phyloP scores from a whole-genome alignment of 2,329 filamentous ascomycete species.

The Alternaria arbusti region DNA sequence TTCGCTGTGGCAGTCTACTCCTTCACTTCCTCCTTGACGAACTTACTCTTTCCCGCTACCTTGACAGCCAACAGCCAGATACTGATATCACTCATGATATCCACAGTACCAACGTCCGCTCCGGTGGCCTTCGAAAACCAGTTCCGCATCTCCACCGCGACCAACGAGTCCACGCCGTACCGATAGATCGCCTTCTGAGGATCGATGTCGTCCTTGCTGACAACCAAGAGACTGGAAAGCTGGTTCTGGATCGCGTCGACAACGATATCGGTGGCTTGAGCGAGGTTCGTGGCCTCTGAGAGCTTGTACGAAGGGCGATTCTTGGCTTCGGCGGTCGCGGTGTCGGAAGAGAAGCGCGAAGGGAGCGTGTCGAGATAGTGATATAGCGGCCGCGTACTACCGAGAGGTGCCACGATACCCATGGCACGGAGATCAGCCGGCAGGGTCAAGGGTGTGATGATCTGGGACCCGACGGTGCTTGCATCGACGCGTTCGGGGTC shows the following conservation, averaged over 20 bases:
- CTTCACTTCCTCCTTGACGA: conserved; percentile 13
- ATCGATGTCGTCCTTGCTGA: conserved; percentile 29
- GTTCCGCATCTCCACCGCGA: conserved; percentile 34
- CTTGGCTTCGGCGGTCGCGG: conserved; percentile 5
- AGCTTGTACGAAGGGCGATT: conserved; percentile 9
- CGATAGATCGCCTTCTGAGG: conserved; percentile 24
- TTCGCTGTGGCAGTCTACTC: not conserved
- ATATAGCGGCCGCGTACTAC: conserved; percentile 19
- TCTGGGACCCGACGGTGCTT: conserved; percentile 13
- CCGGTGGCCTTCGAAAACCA: conserved; percentile 23
- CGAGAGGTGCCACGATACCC: conserved; percentile 22
- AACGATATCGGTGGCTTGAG: conserved; percentile 16
- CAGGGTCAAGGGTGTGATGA: conserved; percentile 23
- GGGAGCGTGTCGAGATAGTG: conserved; percentile 13
- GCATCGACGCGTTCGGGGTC: conserved; percentile 11
- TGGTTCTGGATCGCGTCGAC: conserved; percentile 17
- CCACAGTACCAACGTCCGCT: conserved; percentile 14
- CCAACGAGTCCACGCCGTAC: conserved; percentile 37
- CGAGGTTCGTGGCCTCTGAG: conserved; percentile 7
- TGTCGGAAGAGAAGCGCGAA: conserved; percentile 5
- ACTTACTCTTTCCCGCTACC: conserved; percentile 17
- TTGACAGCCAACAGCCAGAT: conserved; percentile 15
- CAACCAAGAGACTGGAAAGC: conserved; percentile 16
- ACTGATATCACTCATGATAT: conserved; percentile 18
- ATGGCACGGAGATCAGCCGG: conserved; percentile 22